Base-by-base conservation (phyloP, 225 moss, liverwort and hornwort species). In the Sphagnum contortum region DNA sequence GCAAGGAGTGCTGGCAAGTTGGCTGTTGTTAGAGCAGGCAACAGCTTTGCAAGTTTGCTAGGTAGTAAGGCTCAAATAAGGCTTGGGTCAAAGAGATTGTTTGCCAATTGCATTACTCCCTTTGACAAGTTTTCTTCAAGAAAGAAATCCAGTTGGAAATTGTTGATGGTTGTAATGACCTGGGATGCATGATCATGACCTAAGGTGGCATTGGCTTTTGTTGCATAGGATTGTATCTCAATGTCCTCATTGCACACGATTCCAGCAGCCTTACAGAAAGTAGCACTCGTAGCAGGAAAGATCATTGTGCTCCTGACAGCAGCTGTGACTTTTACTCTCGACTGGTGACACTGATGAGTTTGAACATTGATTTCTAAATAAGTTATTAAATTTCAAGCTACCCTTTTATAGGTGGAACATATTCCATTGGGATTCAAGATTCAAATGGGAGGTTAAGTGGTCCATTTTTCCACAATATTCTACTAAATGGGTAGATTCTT, bases 371-470 rank as follows among this genome's bases (percentile, higher is more conserved):
- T 7, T 68, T 9, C 5, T 58, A 4, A 4, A 5, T 4, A 5
- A 9, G 49, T 9, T 45, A 8, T 44, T 44, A 4, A 50, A 48
- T 57, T 79, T 51, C 79, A 92, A 87, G 89, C 87, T 65, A 73
- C 85, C 61, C 78, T 92, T 70, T 68, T 52, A 63, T 75, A 73
- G 48, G 87, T 85, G 57, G 89, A 87, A 9, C 79, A 85, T 44
- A 80, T 89, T 70, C 92, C 83, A 44, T 68, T 89, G 67, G 84
- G 83, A 59, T 89, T 92, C 72, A 89, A 85, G 70, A 89, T 89
- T 57, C 75, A 76, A 14, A 74, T 80, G 63, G 62, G 71, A 71
- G 87, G 81, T 72, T 76, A 87, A 83, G 89, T 89, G 59, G 4
- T 65, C 50, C 29, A 29, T 29, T 29, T 52, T 52, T 5, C 1